Evolutionary conservation across 2,329 filamentous ascomycete genomes (phyloP).

Genomic region (Tolypocladium pustulatum): DNA sequence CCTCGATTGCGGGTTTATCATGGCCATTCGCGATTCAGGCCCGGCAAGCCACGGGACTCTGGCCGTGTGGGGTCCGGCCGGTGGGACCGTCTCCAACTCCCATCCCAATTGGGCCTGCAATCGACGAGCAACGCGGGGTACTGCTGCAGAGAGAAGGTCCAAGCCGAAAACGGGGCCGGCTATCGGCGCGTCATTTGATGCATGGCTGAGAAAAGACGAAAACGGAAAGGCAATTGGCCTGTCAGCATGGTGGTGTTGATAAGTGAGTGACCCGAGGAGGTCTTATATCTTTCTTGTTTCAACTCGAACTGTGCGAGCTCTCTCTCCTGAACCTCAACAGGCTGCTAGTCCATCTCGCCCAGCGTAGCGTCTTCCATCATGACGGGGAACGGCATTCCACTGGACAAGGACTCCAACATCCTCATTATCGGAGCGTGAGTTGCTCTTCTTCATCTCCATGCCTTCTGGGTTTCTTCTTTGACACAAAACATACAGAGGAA

Average conservation of each 20-base stretch:
- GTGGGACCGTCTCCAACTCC: background rate
- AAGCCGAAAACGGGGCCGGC: background rate
- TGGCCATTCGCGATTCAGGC: background rate
- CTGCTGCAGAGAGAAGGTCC: background rate
- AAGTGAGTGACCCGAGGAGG: background rate
- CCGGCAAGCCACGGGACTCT: background rate
- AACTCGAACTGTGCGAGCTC: too few relatives aligned
- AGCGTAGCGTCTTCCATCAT: background rate
- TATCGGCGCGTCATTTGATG: background rate
- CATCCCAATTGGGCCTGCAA: background rate
- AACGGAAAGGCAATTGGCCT: background rate
- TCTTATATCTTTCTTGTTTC: too few relatives aligned
- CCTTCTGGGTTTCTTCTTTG: background rate
- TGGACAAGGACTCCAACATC: background rate
- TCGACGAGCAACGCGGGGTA: background rate
- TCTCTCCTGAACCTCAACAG: background rate
- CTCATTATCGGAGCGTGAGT: background rate
- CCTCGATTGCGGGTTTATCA: background rate
- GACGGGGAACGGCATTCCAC: background rate
- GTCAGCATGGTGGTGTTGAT: background rate
- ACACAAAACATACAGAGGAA: background rate
- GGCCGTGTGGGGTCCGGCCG: background rate
- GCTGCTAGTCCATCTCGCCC: too few relatives aligned
- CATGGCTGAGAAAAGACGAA: background rate
- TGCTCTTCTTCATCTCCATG: background rate